phyloP scores from a whole-genome alignment of 805 yeast genomes.

The Candida railenensis region DNA sequence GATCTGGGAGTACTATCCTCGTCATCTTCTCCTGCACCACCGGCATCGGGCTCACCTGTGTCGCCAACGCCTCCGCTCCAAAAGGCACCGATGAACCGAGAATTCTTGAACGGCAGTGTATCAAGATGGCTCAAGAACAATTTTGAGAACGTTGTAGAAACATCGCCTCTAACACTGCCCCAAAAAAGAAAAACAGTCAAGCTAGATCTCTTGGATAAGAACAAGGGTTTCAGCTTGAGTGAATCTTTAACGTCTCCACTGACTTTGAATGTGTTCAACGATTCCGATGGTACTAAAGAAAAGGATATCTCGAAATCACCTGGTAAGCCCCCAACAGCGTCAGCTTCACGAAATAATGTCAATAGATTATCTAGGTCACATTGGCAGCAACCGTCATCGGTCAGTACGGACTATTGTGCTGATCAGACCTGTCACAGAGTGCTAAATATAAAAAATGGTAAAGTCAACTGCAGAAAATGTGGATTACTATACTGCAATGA shows the following conservation, averaged over 20 bases:
- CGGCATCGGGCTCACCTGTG: not conserved
- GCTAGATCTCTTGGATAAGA: constrained; percentile 51
- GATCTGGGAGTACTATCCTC: constrained; percentile 9
- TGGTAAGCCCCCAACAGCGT: not conserved
- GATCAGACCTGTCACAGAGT: constrained; percentile 37
- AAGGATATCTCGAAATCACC: not conserved
- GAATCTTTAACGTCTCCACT: constrained; percentile 13
- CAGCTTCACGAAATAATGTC: constrained; percentile 1
- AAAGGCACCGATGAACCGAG: constrained; percentile 1
- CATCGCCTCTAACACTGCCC: constrained; percentile 10
- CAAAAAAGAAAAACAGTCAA: constrained; percentile 39
- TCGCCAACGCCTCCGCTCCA: not conserved
- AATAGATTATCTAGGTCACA: constrained; percentile 39
- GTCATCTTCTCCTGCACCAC: not conserved
- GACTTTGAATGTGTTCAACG: not conserved
- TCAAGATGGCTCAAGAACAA: constrained; percentile 44
- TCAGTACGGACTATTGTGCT: constrained; percentile 39
- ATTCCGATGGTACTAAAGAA: not conserved
- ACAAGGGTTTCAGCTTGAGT: constrained; percentile 32
- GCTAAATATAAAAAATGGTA: constrained; percentile 53
- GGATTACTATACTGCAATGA: constrained; percentile 67
- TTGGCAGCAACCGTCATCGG: constrained; percentile 54
- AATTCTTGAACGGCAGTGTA: constrained; percentile 33
- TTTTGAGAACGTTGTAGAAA: constrained; percentile 23
- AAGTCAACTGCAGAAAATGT: constrained; percentile 73